phyloP scores from a whole-genome alignment of 2,329 filamentous ascomycete species.

The Cladorrhinum sp. region DNA sequence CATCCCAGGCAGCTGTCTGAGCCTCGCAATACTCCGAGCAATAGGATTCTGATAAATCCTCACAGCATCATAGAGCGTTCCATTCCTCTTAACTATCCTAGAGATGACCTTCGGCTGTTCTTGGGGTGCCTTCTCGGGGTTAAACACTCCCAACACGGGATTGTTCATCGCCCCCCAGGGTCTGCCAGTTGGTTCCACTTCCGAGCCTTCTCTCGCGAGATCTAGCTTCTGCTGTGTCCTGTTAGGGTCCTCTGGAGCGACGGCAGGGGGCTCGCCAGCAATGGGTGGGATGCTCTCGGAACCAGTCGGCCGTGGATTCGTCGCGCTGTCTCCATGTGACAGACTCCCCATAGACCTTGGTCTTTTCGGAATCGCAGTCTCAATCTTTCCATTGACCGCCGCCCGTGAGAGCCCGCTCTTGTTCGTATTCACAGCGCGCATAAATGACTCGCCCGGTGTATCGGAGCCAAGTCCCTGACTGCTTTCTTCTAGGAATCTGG shows the following conservation, averaged over 20 bases:
- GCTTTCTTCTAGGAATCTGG: conserved; percentile 52
- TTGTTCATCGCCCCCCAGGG: conserved; percentile 35
- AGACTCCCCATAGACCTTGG: conserved; percentile 43
- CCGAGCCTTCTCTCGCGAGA: conserved; percentile 69
- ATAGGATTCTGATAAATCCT: conserved; percentile 69
- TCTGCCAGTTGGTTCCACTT: conserved; percentile 60
- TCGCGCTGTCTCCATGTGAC: conserved; percentile 21
- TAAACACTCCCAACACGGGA: conserved; percentile 45
- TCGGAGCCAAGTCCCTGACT: conserved; percentile 45
- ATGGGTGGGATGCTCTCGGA: conserved; percentile 13
- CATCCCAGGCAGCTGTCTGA: conserved; percentile 50
- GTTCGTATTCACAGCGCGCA: conserved; percentile 14
- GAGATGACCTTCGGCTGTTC: conserved; percentile 48
- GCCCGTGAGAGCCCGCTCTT: conserved; percentile 18
- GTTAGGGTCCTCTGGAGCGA: conserved; percentile 53
- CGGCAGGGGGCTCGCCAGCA: conserved; percentile 34
- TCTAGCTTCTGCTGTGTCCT: conserved; percentile 74
- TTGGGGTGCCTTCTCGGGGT: conserved; percentile 55
- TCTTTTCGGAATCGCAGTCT: conserved; percentile 36
- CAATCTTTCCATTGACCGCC: conserved; percentile 26
- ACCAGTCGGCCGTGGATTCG: conserved; percentile 2
- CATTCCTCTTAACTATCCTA: conserved; percentile 62
- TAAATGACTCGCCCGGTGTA: conserved; percentile 41
- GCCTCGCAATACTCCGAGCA: conserved; percentile 56
- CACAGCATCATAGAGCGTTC: conserved; percentile 71